Evolutionary conservation across 768 basidiomycete species (phyloP), one percentile per base, ranked within the genome.

Genomic region (Leccinellum rugosiceps): DNA sequence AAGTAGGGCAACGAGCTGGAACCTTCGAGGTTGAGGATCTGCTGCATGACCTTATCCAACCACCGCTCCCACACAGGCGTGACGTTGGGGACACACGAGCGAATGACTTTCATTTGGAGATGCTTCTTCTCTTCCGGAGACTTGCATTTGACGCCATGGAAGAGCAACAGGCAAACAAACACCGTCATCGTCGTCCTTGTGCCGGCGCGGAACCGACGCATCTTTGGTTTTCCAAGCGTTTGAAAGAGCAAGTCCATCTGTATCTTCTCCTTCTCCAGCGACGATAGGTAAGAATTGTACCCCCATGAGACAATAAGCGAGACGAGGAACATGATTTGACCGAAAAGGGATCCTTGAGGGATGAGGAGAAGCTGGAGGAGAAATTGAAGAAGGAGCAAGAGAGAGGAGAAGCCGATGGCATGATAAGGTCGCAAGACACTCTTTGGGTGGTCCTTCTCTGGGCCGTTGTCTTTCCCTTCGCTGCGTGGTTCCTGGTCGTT

Each of bases 241-340:
- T 51, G 6, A 14, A 58, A 63, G 23, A 72, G 57, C 8, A 69
- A 23, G 0, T 19, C 2, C 15, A 38, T 45, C 47, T 72, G 67
- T 49, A 66, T 60, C 53, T 63, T 69, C 51, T 67, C 63, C 32
- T 61, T 69, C 59, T 80, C 76, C 69, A 78, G 54, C 2, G 68
- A 71, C 4, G 74, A 67, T 4, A 73, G 58, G 47, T 66, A 74
- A 0, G 67, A 64, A 35, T 72, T 76, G 26, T 76, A 72, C 10
- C 19, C 53, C 75, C 75, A 76, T 0, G 73, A 76, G 2, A 63
- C 60, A 5, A 53, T 65, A 46, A 76, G 63, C 7, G 73, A 68
- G 8, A 53, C 6, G 21, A 72, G 53, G 50, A 75, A 75, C 70
- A 75, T 64, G 48, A 68, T 56, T 48, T 75, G 74, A 5, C 75